Conservation (phyloP, 495 filamentous ascomycete genomes). For the Penicillium manginii region DNA sequence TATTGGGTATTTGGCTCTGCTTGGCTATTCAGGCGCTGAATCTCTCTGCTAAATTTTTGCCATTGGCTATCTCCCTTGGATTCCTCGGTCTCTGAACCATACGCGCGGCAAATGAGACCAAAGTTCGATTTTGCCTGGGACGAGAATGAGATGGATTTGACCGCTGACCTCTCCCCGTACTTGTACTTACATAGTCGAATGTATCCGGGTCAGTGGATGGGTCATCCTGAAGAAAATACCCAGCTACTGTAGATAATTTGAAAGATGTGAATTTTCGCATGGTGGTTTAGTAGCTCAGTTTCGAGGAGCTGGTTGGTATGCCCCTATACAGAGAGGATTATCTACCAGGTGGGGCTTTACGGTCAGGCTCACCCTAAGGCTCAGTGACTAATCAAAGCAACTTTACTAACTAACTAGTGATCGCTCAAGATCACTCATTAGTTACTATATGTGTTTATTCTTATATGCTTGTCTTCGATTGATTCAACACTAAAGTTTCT, state of each 20-base stretch:
- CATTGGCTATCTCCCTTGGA: slow-evolving; percentile 57
- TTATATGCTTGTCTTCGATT: no score
- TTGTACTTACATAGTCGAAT: slow-evolving; percentile 67
- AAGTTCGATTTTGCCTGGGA: slow-evolving; percentile 59
- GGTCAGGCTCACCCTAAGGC: no score
- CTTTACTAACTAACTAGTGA: no score
- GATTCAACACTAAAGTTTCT: no score
- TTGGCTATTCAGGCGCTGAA: slow-evolving; percentile 56
- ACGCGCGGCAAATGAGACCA: slow-evolving; percentile 61
- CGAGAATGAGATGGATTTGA: neutral
- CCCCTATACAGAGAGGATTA: no score
- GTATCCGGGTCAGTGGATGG: slow-evolving; percentile 60
- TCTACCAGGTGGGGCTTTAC: no score
- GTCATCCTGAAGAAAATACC: slow-evolving; percentile 76
- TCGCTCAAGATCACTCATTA: no score
- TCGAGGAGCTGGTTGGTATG: neutral
- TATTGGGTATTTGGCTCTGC: slow-evolving; percentile 51
- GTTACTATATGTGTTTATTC: no score
- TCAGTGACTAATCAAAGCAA: no score
- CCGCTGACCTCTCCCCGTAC: neutral
- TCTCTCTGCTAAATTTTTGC: slow-evolving; percentile 61
- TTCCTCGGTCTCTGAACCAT: slow-evolving; percentile 46
- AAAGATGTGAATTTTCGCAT: slow-evolving; percentile 19
- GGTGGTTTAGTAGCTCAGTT: neutral
- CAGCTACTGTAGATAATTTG: slow-evolving; percentile 55